Evolutionary conservation across 2,329 filamentous ascomycete genomes (phyloP).

Genomic region (Epichloe elymi): DNA sequence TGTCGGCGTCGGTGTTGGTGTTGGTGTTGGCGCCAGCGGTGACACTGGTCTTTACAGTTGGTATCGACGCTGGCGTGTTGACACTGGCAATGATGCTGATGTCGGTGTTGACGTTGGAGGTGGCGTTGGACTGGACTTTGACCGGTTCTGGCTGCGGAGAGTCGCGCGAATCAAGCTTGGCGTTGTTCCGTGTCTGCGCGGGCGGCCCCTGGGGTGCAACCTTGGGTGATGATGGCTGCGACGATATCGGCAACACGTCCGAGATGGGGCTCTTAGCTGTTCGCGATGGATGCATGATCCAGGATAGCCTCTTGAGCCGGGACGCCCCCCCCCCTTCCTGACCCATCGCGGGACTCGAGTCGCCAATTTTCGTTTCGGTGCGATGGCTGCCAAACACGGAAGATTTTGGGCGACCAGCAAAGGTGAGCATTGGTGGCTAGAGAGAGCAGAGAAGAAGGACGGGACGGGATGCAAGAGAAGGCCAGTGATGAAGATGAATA

Average conservation of each 20-base stretch:
- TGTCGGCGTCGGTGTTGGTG: not conserved
- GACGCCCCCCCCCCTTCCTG: conserved; percentile 6
- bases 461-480: not conserved
- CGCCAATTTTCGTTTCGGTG: not conserved
- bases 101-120: not conserved
- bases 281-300: conserved; percentile 10
- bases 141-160: not conserved
- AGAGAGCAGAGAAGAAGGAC: not conserved
- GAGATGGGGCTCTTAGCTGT: conserved; percentile 24
- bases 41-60: too few species aligned
- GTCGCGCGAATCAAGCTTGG: not conserved
- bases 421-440: conserved; percentile 6
- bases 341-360: not conserved
- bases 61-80: too few species aligned
- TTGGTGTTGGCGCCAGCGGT: not conserved
- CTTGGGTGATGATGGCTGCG: conserved; percentile 3
- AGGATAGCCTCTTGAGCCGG: conserved; percentile 4
- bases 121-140: not conserved
- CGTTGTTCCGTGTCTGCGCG: not conserved
- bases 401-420: conserved; percentile 5
- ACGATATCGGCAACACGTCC: conserved; percentile 28
- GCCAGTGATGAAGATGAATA: not conserved
- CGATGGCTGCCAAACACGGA: conserved; percentile 5
- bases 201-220: not conserved
- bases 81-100: too few species aligned